Base-by-base conservation (phyloP, 2,329 filamentous ascomycete species). In the Pseudomassariella vexata region DNA sequence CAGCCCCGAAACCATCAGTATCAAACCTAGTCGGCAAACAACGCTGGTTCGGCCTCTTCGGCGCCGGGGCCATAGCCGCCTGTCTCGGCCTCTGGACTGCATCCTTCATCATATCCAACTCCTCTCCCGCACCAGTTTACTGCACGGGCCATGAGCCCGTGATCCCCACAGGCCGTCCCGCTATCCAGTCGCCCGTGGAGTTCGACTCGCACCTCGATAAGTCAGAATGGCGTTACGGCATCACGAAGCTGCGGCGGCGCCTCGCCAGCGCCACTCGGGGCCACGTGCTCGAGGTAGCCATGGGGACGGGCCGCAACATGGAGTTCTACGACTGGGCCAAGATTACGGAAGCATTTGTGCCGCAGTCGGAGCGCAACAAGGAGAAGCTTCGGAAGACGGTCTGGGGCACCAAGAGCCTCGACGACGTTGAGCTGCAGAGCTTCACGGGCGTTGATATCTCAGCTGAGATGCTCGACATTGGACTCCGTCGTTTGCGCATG, bases 381-480 rank as follows among this genome's bases (percentile, higher is more conserved):
- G 28, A 39, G 32, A 36, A 36, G 22, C 28, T 44, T 21, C 35
- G 42, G 5, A 39, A 38, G 28, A 37, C 24, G 24, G 34, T 32
- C 16, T 35, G 20, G 14, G 24, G 36, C 14, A 28, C 33, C 17
- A 33, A 18, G 10, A 27, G 27, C 8, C 24, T 30, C 5, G 22
- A 26, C 12, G 31, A 32, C n/a, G 26, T 27, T 26, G 57, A 55
- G 28, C 46, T 81, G 9, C 55, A 63, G 3, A 74, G 71, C 32
- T 79, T 76, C 42, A 81, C 77, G 1, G 77, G 74, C 17, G 57
- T 81, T 9, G 77, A 81, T 45, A 74, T 79, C 31, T 76, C 72
- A 9, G 60, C 59, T 16, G 67, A 76, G 33, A 79, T 81, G 70
- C 57, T 82, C 3, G 66, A 70, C 35, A 62, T 81, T 15, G 70